Evolutionary conservation across 2,329 filamentous ascomycete genomes (phyloP), one percentile per base, ranked within the genome.

Genomic region (Pochonia chlamydosporia): DNA sequence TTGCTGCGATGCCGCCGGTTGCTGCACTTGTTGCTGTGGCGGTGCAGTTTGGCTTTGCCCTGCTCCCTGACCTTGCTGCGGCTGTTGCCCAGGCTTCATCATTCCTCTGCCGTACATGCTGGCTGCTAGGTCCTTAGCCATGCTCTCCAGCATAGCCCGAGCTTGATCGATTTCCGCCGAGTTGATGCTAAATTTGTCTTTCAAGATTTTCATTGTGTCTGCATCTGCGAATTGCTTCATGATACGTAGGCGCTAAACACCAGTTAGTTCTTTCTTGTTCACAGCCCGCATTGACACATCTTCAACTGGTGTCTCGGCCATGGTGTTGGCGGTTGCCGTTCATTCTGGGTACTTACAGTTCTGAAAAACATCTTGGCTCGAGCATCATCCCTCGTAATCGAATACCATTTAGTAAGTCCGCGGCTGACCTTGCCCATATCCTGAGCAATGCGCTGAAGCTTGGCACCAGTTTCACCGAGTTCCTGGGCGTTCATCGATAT

Each of bases 321-420:
- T 16, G 11, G 10, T 20, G 16, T 16, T 16, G 10, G 20, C 5
- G 8, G 9, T 9, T 23, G 8, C n/a, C n/a, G 20, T 7, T 28
- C 7, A 18, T 13, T n/a, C n/a, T 16, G 11, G 30, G 16, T 10
- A 69, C 75, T 68, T 65, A 79, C 76, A 51, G 67, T 68, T 55
- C 69, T 70, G 64, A 79, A 78, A 52, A 78, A 80, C 63, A 71
- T 67, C 52, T 65, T 72, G 4, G 74, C 72, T 31, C 75, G 70
- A 10, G 54, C 56, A 46, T 81, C 76, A 48, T 81, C 75, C 14
- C 63, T 66, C 1, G 72, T 74, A 18, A 71, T 56, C 3, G 59
- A 55, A 50, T 75, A 80, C 75, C 75, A 79, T 20, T 63, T 70
- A 24, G 60, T 63, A 4, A 80, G 56, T 1, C 64, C 63, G 47